Percentiles rank a stretch among this genome's conserved stretches.
phyloP scores from a whole-genome alignment of 1,284 basidiomycete species.

The Cryptococcus hybrid region DNA sequence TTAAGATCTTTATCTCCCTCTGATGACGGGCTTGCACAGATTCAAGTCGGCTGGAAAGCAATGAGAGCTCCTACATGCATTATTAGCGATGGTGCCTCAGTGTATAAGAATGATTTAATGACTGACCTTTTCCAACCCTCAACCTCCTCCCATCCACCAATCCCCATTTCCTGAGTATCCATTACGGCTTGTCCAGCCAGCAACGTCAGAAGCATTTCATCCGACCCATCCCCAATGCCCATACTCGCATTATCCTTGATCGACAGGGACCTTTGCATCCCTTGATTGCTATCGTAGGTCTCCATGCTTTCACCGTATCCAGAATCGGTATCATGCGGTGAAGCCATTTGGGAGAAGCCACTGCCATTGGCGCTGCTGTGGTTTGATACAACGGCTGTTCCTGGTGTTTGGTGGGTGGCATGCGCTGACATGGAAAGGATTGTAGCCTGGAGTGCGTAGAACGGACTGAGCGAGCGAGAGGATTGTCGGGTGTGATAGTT shows the following conservation, averaged over 20 bases:
- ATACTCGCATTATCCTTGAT: constrained; percentile 14
- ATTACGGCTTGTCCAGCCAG: constrained; percentile 80
- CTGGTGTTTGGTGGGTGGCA: neutral
- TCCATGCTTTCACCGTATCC: neutral
- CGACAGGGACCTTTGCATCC: constrained; percentile 1
- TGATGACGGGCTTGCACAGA: constrained; percentile 45
- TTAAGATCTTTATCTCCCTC: constrained; percentile 51
- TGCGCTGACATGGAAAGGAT: neutral
- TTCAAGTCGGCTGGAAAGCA: constrained; percentile 41
- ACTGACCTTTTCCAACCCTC: constrained; percentile 63
- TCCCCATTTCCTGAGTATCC: constrained; percentile 65
- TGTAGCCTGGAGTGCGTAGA: neutral
- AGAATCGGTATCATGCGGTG: constrained; percentile 6
- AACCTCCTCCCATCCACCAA: constrained; percentile 79
- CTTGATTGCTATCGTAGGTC: constrained; percentile 4
- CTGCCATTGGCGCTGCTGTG: neutral
- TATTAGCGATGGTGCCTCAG: neutral
- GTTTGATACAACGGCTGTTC: too few species aligned
- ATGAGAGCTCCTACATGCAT: constrained; percentile 36
- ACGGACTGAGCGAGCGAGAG: neutral
- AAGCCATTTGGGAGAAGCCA: neutral
- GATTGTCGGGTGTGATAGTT: neutral
- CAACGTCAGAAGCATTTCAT: constrained; percentile 77
- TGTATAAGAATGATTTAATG: neutral
- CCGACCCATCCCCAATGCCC: constrained; percentile 45